These are phyloP conservation scores for Sporisorium iseilematis-ciliati DNA, from an alignment of 1,284 basidiomycete species.

Conservation along the genomic window DNA sequence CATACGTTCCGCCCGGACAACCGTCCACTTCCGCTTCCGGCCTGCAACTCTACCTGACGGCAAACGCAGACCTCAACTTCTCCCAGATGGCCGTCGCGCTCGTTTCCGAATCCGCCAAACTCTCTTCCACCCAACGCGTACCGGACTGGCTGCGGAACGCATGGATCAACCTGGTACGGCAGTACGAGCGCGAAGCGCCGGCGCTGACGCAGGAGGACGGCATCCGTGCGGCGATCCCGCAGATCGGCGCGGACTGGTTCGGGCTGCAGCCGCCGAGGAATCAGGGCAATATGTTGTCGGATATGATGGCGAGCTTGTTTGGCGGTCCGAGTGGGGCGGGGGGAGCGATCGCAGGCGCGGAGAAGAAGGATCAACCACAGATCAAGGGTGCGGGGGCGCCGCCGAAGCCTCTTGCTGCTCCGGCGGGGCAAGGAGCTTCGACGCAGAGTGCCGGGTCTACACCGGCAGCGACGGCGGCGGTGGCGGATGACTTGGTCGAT, in stretches of 20 bases:
- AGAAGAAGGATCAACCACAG: conserved; percentile 8
- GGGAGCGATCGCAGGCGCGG: conserved; percentile 14
- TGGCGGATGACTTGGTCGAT: conserved; percentile 46
- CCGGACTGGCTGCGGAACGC: conserved; percentile 47
- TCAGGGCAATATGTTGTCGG: conserved; percentile 52
- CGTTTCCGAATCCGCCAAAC: conserved; percentile 36
- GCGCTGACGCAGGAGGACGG: conserved; percentile 44
- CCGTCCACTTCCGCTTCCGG: conserved; percentile 18
- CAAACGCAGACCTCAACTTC: conserved; percentile 65
- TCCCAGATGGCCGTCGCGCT: conserved; percentile 63
- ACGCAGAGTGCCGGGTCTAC: neutral
- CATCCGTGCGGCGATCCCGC: conserved; percentile 33
- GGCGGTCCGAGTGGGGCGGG: conserved; percentile 12
- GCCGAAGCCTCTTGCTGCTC: conserved; percentile 9
- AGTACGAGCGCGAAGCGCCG: conserved; percentile 55
- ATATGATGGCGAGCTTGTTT: conserved; percentile 61
- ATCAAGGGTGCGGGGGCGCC: conserved; percentile 21
- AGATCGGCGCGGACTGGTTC: conserved; percentile 48
- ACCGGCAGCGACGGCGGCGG: conserved; percentile 4
- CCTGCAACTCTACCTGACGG: conserved; percentile 61
- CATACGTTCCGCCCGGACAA: conserved; percentile 56
- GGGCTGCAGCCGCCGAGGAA: conserved; percentile 40
- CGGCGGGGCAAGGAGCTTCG: neutral
- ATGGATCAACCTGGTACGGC: conserved; percentile 48
- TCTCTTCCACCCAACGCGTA: conserved; percentile 10